Evolutionary conservation across 306 rosid genomes (phyloP), one percentile per base, ranked within the genome.

Genomic region (Acacia confusa): DNA sequence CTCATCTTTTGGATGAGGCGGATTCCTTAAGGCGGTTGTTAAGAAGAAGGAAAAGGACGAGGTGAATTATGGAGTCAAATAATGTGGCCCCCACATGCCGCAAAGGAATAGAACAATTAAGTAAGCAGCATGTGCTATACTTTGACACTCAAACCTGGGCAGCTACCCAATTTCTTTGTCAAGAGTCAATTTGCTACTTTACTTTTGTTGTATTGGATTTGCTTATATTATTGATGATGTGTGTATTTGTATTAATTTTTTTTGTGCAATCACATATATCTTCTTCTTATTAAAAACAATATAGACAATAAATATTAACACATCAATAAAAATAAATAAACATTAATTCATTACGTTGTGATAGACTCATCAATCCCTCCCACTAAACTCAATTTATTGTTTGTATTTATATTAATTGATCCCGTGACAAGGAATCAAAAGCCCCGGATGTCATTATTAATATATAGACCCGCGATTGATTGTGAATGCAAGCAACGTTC

Each of bases 61-160:
- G 61, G 27, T 7, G 61, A 53, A 53, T 17, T 7, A 16, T 19
- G 58, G 19, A 17, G 58, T 52, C 83, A 82, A 85, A 74, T 66
- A 36, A n/a, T 9, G 75, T 61, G 48, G 69, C 43, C 70, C 24
- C 66, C 38, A 64, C 87, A 17, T 65, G 70, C 78, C 75, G 75
- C 67, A 9, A 47, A 55, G 77, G 65, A 79, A 70, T 14, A 34
- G 55, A 72, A 40, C 79, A 53, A 63, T 66, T 16, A 72, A 32
- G 28, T 48, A 72, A 68, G 72, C 76, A 81, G 83, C 86, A 85
- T 85, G 83, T 81, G 85, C 78, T 63, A 67, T 45, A 43, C 69
- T 68, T 85, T 77, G 67, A 85, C 83, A 52, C 80, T 64, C 47
- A 7, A 50, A 19, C 67, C 76, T 25, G 74, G 17, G 17, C 9